These are phyloP conservation scores for Podosphaera xanthii DNA, from an alignment of 2,329 filamentous ascomycete species.

Conservation along the genomic window DNA sequence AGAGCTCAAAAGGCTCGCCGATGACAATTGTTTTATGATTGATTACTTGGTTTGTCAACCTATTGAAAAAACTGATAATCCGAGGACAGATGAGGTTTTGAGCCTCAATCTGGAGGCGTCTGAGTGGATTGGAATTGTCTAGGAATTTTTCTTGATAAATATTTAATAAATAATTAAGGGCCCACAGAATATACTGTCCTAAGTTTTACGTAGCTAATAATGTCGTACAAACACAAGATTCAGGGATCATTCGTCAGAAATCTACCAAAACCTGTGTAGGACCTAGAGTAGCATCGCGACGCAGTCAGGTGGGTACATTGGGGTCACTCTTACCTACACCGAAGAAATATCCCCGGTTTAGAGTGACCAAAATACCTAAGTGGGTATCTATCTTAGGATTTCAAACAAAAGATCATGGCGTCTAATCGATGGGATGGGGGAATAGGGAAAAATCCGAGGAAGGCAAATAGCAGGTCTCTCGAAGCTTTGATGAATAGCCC, in stretches of 20 bases:
- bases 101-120: constrained; percentile 17
- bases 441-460: background rate
- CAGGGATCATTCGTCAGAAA: no score
- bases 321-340: background rate
- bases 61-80: constrained; percentile 12
- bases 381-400: background rate
- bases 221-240: no score
- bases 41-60: constrained; percentile 51
- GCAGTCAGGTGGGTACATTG: background rate
- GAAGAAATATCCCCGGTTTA: background rate
- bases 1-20: constrained; percentile 61
- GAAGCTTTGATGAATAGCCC: background rate
- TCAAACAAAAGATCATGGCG: background rate
- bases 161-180: background rate
- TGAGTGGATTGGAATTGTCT: constrained; percentile 31
- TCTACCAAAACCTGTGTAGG: background rate
- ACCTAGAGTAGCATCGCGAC: background rate
- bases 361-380: background rate
- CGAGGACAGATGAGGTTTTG: constrained; percentile 11
- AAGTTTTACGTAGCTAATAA: no score
- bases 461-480: background rate
- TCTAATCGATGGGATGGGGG: background rate
- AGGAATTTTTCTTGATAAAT: background rate
- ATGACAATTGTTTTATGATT: constrained; percentile 74
- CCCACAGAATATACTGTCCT: no score